Evolutionary conservation across 768 basidiomycete genomes (phyloP).

Genomic region (Boletus rubropictus): DNA sequence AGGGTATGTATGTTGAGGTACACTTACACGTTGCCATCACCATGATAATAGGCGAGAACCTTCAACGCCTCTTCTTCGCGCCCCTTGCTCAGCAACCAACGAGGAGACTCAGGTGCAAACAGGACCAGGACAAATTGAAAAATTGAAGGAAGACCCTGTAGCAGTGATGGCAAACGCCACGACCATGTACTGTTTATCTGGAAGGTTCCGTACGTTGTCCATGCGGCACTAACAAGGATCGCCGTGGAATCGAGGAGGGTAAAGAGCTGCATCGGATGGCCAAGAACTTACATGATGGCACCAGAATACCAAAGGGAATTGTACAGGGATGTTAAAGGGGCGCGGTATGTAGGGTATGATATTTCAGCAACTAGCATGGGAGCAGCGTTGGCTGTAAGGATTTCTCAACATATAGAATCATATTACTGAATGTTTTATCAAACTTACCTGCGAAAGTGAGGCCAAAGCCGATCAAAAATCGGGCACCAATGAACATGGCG

Average conservation of each 20-base stretch:
- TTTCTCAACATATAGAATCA: not conserved
- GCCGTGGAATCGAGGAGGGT: not conserved
- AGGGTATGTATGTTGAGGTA: not conserved
- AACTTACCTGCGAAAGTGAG: constrained; percentile 58
- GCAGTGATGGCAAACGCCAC: constrained; percentile 76
- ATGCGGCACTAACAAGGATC: constrained; percentile 51
- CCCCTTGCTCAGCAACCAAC: constrained; percentile 77
- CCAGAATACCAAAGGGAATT: constrained; percentile 88
- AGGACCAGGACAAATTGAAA: constrained; percentile 60
- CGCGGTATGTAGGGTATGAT: constrained; percentile 80
- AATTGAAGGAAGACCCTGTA: constrained; percentile 67
- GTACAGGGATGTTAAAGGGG: constrained; percentile 69
- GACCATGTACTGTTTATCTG: constrained; percentile 62
- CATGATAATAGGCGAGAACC: constrained; percentile 80
- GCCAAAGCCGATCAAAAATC: constrained; percentile 74
- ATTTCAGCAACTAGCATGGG: constrained; percentile 83
- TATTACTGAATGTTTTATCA: not conserved
- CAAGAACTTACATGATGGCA: constrained; percentile 55
- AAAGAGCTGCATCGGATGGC: no score
- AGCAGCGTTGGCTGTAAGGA: constrained; percentile 54
- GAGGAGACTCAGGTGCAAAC: constrained; percentile 78
- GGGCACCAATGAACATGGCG: constrained; percentile 79
- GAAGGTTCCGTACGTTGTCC: constrained; percentile 81
- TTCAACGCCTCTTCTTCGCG: constrained; percentile 60
- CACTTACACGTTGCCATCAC: constrained; percentile 58